These are phyloP conservation scores for Graphiopsis chlorocephala DNA, from an alignment of 2,329 filamentous ascomycete genomes.

Conservation along the genomic window DNA sequence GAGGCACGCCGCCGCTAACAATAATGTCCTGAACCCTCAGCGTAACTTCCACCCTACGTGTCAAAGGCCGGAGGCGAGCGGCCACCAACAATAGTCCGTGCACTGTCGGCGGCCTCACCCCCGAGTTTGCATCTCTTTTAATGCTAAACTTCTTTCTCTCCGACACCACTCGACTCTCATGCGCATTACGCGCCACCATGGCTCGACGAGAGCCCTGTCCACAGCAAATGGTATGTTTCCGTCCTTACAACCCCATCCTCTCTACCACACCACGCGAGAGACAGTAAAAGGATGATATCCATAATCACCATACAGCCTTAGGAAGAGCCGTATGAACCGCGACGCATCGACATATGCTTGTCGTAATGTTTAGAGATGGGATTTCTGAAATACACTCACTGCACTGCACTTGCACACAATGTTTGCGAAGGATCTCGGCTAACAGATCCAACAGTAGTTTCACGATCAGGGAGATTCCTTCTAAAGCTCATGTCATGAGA, in stretches of 20 bases:
- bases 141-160: conserved; percentile 1
- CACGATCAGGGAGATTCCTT: not conserved
- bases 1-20: conserved; percentile 1
- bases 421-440: not conserved
- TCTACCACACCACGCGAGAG: conserved; percentile 1
- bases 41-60: not conserved
- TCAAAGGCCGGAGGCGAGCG: conserved; percentile 6
- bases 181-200: conserved; percentile 9
- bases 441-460: conserved; percentile 1
- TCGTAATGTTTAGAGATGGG: conserved; percentile 51
- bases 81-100: not conserved
- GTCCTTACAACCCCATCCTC: conserved; percentile 5
- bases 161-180: not conserved
- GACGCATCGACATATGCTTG: conserved; percentile 49
- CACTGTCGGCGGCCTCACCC: not conserved
- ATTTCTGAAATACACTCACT: conserved; percentile 35
- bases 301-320: conserved; percentile 39
- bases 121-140: not conserved
- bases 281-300: conserved; percentile 35
- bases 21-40: not conserved
- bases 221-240: conserved; percentile 16
- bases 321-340: conserved; percentile 55
- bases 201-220: conserved; percentile 1
- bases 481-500: not conserved
- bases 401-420: not conserved